Evolutionary conservation across 257 asterid genomes (phyloP), one percentile per base, ranked within the genome.

Genomic region (Rhazya stricta): DNA sequence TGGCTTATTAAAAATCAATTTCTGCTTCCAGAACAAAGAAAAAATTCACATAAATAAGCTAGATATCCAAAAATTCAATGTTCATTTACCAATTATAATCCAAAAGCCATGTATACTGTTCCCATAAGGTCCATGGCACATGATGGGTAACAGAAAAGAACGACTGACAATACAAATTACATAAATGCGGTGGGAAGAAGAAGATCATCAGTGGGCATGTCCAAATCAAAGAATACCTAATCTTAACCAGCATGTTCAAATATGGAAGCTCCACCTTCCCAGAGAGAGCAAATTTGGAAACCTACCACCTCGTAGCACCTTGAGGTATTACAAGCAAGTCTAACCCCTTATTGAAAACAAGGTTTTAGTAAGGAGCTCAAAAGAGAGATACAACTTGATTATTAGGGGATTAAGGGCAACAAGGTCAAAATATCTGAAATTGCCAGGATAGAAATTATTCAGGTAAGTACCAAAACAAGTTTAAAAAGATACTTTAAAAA

Each of bases 1-100:
- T 77, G 98, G 96, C 81, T 81, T 91, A 84, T 88, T 87, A 80
- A 93, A 93, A 76, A 93, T 93, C 84, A 91, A 81, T 83, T 84
- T 93, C 98, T 93, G 96, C 76, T 77, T 77, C 71, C 72, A 63
- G 23, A 63, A 34, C 72, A 71, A 43, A 41, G 50, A 60, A 9
- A 72, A 56, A 63, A 62, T 46, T 50, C 25, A 8, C n/a, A 48
- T 32, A 30, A 16, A 56, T 19, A 46, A 41, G 21, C 46, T 34
- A 79, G 51, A 53, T 61, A 60, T 29, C 56, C 53, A 62, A 6
- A 29, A 56, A 18, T 25, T 25, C 21, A 6, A 5, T 25, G 37
- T n/a, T 29, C 56, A 53, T 36, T n/a, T 6, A 74, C 18, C 48
- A 62, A 50, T 21, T 43, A 72, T 29, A 30, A 39, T 21, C 53